These are phyloP conservation scores for Entoloma clypeatum DNA, from an alignment of 1,284 basidiomycete species.

Conservation along the genomic window DNA sequence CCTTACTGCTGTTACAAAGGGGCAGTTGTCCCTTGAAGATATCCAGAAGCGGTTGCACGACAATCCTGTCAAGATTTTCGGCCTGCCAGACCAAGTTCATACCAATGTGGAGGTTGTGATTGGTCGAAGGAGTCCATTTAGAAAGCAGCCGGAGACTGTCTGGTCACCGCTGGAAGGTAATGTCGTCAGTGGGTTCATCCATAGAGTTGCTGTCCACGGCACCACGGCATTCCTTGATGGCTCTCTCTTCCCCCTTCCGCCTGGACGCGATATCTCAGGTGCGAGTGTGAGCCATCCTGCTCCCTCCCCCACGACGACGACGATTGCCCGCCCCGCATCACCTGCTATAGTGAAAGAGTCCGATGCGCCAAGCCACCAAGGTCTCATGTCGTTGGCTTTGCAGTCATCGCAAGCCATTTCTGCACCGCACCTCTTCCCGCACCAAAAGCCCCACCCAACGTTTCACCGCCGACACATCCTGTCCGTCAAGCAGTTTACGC, in stretches of 20 bases:
- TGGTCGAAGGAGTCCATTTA: slow-evolving; percentile 69
- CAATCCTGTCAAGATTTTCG: slow-evolving; percentile 92
- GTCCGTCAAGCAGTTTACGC: slow-evolving; percentile 90
- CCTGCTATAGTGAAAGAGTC: slow-evolving; percentile 25
- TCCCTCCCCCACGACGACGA: slow-evolving; percentile 19
- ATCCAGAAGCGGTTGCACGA: slow-evolving; percentile 82
- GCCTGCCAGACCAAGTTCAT: slow-evolving; percentile 80
- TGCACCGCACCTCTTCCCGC: slow-evolving; percentile 31
- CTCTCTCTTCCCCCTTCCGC: slow-evolving; percentile 55
- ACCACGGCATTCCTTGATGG: slow-evolving; percentile 93
- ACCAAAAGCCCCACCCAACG: slow-evolving; percentile 41
- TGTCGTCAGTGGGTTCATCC: slow-evolving; percentile 72
- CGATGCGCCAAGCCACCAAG: slow-evolving; percentile 25
- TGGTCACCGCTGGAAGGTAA: slow-evolving; percentile 88
- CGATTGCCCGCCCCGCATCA: slow-evolving; percentile 15
- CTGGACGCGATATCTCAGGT: slow-evolving; percentile 82
- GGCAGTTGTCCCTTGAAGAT: slow-evolving; percentile 80
- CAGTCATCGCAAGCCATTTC: slow-evolving; percentile 26
- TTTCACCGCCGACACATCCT: slow-evolving; percentile 82
- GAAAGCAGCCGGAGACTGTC: slow-evolving; percentile 37
- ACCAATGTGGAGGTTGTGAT: slow-evolving; percentile 94
- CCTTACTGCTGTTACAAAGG: slow-evolving; percentile 81
- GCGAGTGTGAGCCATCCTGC: slow-evolving; percentile 57
- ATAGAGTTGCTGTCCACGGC: slow-evolving; percentile 91
- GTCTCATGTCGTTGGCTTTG: slow-evolving; percentile 27